Conservation (phyloP, 2,329 filamentous ascomycete species). For the Penicillium crustosum region DNA sequence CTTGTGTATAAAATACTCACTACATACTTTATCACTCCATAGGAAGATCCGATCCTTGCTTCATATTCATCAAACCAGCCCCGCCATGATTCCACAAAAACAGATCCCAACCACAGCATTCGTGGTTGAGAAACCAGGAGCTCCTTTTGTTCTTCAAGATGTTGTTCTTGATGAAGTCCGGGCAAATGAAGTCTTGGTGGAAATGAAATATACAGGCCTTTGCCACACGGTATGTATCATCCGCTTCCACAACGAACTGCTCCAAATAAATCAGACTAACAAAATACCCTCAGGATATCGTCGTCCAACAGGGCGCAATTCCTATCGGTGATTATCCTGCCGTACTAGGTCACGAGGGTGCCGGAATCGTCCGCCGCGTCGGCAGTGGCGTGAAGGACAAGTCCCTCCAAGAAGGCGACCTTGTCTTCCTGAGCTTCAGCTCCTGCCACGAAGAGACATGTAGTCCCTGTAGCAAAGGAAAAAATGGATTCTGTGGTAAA, state of each 20-base stretch:
- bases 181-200: conserved; percentile 35
- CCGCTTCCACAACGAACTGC: neutral
- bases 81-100: conserved; percentile 19
- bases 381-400: conserved; percentile 28
- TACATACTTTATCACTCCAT: neutral
- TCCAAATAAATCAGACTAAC: neutral
- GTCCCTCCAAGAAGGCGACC: conserved; percentile 33
- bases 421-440: conserved; percentile 30
- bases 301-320: conserved; percentile 28
- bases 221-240: conserved; percentile 32
- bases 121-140: conserved; percentile 19
- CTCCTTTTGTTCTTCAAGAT: conserved; percentile 26
- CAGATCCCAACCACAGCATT: conserved; percentile 23
- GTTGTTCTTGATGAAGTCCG: conserved; percentile 30
- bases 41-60: neutral
- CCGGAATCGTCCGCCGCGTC: conserved; percentile 30
- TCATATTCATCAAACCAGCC: neutral
- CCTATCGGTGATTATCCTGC: conserved; percentile 28
- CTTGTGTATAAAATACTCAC: neutral
- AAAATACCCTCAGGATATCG: conserved; percentile 24
- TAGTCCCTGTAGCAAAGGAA: conserved; percentile 18
- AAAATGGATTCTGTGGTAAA: conserved; percentile 22
- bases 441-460: conserved; percentile 24
- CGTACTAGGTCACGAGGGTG: conserved; percentile 30
- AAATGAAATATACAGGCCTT: conserved; percentile 39